Evolutionary conservation across 805 yeast species (phyloP).

Genomic region (Ascoidea rubescens): DNA sequence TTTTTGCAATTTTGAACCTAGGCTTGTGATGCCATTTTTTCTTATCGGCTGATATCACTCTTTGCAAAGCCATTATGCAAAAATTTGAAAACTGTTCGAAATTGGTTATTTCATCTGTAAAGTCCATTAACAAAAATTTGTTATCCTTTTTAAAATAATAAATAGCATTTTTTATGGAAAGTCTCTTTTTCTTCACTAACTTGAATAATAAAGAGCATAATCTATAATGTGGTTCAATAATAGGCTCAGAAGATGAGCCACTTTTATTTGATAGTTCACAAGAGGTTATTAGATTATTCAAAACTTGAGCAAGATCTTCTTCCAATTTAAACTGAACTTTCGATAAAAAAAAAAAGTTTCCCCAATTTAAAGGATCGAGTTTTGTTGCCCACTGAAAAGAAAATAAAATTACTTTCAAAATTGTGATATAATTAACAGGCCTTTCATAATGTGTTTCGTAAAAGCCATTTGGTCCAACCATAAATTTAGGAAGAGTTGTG

Average conservation of each 20-base stretch:
- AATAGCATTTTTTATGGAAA: slow-evolving; percentile 26
- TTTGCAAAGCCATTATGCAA: slow-evolving; percentile 32
- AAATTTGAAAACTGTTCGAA: slow-evolving; percentile 21
- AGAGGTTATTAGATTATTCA: slow-evolving; percentile 30
- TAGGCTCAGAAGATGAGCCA: slow-evolving; percentile 32
- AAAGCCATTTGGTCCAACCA: slow-evolving; percentile 8
- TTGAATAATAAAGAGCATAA: slow-evolving; percentile 47
- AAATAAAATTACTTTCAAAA: slow-evolving; percentile 27
- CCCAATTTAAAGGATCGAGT: slow-evolving; percentile 42
- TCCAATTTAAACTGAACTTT: slow-evolving; percentile 43
- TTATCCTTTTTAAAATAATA: slow-evolving; percentile 24
- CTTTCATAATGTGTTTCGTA: slow-evolving; percentile 16
- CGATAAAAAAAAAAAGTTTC: slow-evolving; percentile 38
- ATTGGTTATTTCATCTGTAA: slow-evolving; percentile 10
- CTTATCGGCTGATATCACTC: slow-evolving; percentile 46
- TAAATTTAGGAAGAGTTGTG: slow-evolving; percentile 22
- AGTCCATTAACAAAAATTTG: slow-evolving; percentile 14
- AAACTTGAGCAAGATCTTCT: slow-evolving; percentile 18
- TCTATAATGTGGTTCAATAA: slow-evolving; percentile 70
- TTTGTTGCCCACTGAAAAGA: slow-evolving; percentile 34
- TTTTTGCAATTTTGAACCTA: slow-evolving; percentile 51
- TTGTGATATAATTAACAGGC: slow-evolving; percentile 13
- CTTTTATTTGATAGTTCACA: slow-evolving; percentile 26
- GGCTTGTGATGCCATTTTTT: slow-evolving; percentile 91
- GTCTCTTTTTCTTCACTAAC: slow-evolving; percentile 23